Conservation (phyloP, 805 yeast genomes). For the Barnettozyma botsteinii region DNA sequence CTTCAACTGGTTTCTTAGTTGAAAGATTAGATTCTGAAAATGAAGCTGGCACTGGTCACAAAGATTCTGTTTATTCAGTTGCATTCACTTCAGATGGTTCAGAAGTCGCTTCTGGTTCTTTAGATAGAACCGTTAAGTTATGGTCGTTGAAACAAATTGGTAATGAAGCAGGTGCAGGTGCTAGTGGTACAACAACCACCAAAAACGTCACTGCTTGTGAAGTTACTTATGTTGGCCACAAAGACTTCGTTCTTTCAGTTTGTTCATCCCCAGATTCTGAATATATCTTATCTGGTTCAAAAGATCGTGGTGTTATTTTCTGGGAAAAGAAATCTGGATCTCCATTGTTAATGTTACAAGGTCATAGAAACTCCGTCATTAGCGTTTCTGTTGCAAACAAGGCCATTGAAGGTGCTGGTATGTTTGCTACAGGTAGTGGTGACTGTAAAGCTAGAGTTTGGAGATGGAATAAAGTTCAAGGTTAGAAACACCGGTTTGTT, state of each 20-base stretch:
- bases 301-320: constrained; percentile 93
- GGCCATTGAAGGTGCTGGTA: constrained; percentile 64
- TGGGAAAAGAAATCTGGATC: constrained; percentile 94
- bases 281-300: constrained; percentile 89
- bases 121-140: constrained; percentile 91
- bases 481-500: constrained; percentile 9
- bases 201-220: constrained; percentile 59
- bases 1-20: constrained; percentile 83
- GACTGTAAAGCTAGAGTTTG: constrained; percentile 97
- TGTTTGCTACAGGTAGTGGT: constrained; percentile 96
- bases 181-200: constrained; percentile 29
- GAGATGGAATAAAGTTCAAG: constrained; percentile 59
- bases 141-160: constrained; percentile 77
- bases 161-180: constrained; percentile 38
- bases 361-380: constrained; percentile 93
- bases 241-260: constrained; percentile 90
- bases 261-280: constrained; percentile 91
- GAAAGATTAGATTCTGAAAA: constrained; percentile 89
- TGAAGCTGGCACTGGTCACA: constrained; percentile 88
- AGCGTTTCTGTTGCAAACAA: constrained; percentile 87
- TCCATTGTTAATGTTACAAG: constrained; percentile 92
- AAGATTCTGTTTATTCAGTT: constrained; percentile 92
- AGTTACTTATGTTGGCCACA: constrained; percentile 92
- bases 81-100: constrained; percentile 88
- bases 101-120: constrained; percentile 89